Base-by-base conservation (phyloP, 2,329 filamentous ascomycete genomes). In the Pseudogymnoascus sp. region DNA sequence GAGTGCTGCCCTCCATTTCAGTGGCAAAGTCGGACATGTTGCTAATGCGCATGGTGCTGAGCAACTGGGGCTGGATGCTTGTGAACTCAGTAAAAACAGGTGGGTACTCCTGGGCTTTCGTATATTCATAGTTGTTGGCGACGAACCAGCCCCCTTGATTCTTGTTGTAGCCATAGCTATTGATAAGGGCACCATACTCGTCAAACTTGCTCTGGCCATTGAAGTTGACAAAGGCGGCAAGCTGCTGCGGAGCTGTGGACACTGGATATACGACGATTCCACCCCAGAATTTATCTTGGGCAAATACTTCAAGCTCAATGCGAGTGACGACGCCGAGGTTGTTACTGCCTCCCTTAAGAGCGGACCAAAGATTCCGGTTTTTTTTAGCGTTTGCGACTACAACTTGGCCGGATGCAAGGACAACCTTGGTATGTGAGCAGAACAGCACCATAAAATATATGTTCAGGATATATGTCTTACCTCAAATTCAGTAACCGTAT, bases 261-360 rank as follows among this genome's bases (percentile, higher is more conserved):
- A 61, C 21, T 58, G 54, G 41, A 7, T 61, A 40, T 15, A 57
- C 40, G 6, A 59, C 44, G 17, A 21, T 61, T n/a, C 62, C 62
- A 40, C 62, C 62, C 59, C 59, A 63, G 31, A 63, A 54, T 24
- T 61, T 61, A 17, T 36, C 62, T 36, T 61, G 59, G 5, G 24
- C 11, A 15, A 61, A 63, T 33, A 40, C 29, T 39, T 63, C 71
- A 10, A 81, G 68, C 7, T 75, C 67, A 65, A 78, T 79, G 9
- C 72, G 72, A 9, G 78, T 78, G n/a, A 80, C 75, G 62, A 81
- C 74, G 50, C 81, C 81, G 64, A 78, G 83, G 67, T 81, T 83
- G 69, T 77, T 81, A n/a, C 79, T 77, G 15, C 83, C 82, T 10
- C 82, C 82, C 60, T 78, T 78, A 4, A 84, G 74, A 0, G 78